Evolutionary conservation across 306 rosid genomes (phyloP).

Genomic region (Begonia masoniana): DNA sequence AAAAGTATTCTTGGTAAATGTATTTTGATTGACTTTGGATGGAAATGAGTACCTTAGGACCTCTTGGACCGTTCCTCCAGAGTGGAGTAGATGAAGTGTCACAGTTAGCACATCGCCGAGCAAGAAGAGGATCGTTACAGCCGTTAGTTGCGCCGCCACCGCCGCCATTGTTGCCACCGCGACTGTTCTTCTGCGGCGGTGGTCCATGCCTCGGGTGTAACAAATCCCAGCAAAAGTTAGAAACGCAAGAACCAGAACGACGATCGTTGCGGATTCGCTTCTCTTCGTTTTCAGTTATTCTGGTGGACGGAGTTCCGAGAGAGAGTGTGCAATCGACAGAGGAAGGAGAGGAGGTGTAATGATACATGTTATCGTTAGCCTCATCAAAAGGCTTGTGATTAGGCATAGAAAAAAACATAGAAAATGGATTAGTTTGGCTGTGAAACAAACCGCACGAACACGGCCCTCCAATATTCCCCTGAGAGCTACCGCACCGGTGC

Average conservation of each 20-base stretch:
- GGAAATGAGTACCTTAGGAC: conserved; percentile 61
- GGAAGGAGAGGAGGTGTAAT: conserved; percentile 25
- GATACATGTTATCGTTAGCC: background rate
- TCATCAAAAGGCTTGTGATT: conserved; percentile 24
- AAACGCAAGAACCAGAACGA: conserved; percentile 13
- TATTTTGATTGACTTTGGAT: too few relatives aligned
- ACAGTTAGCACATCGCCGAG: conserved; percentile 96
- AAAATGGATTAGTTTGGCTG: conserved; percentile 42
- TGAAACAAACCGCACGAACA: conserved; percentile 59
- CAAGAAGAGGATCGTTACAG: conserved; percentile 47
- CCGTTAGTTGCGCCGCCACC: too few relatives aligned
- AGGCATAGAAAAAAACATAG: conserved; percentile 51
- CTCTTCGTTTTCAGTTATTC: conserved; percentile 22
- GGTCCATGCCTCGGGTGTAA: conserved; percentile 41
- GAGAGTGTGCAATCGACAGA: conserved; percentile 94
- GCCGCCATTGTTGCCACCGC: conserved; percentile 4
- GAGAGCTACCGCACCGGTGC: conserved; percentile 54
- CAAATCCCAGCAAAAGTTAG: conserved; percentile 75
- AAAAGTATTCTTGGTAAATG: too few relatives aligned
- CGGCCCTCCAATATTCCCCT: conserved; percentile 45
- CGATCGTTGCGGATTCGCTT: conserved; percentile 13
- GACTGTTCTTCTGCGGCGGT: conserved; percentile 16
- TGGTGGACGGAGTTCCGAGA: conserved; percentile 78
- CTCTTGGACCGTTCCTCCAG: conserved; percentile 96
- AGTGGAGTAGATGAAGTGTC: conserved; percentile 98